These are phyloP conservation scores for Elsinoe perseae DNA, from an alignment of 2,329 filamentous ascomycete genomes.

Conservation along the genomic window DNA sequence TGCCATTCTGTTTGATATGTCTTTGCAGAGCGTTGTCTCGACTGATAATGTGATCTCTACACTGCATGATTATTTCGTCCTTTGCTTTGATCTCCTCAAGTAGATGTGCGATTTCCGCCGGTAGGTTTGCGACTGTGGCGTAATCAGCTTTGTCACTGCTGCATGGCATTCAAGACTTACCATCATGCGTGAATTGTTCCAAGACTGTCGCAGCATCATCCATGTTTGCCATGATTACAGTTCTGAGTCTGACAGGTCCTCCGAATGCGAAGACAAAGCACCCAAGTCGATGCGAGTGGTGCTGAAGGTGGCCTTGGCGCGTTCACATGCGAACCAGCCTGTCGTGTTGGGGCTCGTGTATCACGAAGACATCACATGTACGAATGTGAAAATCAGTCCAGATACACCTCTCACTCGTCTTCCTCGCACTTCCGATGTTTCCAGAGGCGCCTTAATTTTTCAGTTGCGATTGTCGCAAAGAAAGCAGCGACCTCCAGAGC, in stretches of 20 bases:
- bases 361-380: constrained; percentile 3
- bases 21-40: constrained; percentile 71
- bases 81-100: constrained; percentile 78
- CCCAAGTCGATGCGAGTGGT: not conserved
- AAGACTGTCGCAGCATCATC: constrained; percentile 63
- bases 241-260: no score
- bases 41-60: constrained; percentile 60
- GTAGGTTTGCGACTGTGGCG: constrained; percentile 60
- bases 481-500: not conserved
- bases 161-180: constrained; percentile 29
- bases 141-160: constrained; percentile 9
- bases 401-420: not conserved
- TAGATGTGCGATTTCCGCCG: constrained; percentile 73
- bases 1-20: constrained; percentile 70
- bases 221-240: constrained; percentile 43
- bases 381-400: not conserved
- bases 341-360: not conserved
- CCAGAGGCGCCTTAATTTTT: not conserved
- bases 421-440: not conserved
- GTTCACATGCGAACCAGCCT: not conserved
- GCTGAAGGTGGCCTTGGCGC: not conserved
- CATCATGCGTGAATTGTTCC: constrained; percentile 69
- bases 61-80: constrained; percentile 63
- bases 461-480: not conserved
- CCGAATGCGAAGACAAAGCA: no score